Base-by-base conservation (phyloP, 75 land plant species). In the Picea glauca region DNA sequence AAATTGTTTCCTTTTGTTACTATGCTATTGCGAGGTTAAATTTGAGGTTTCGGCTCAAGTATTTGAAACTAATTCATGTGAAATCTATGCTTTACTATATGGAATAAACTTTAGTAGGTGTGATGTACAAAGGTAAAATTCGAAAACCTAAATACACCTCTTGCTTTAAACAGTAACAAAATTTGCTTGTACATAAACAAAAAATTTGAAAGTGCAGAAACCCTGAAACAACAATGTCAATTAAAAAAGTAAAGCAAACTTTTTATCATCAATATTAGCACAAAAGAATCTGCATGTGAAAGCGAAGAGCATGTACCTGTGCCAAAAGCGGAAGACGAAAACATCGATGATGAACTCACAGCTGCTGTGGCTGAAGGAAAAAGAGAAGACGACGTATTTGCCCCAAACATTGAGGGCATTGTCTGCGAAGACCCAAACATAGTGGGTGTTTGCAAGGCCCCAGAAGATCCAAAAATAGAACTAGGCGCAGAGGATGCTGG, bases 401-500 rank as follows among this genome's bases (percentile, higher is more conserved):
- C 60, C 72, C 79, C 83, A 76, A 88, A 84, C 57, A 80, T 5
- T 14, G 85, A 81, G 1, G 86, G 83, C 12, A 9, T 50, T 35
- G 92, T 74, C 59, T 80, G 82, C 0, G 83, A 43, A 64, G 87
- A 68, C 15, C 86, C 87, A 82, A 91, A 91, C 35, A 84, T 43
- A 65, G 90, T 76, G 73, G 81, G 32, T 15, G 86, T 65, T 5
- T 88, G 80, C 43, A 87, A 46, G 58, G 81, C 58, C 14, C 82
- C 85, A 81, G 92, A 77, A 8, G 85, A 32, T 72, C 90, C 89
- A 84, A 86, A 85, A 7, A 88, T 4, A 32, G 82, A 77, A 17
- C 79, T 8, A 4, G 88, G 81, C 66, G 91, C 83, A 84, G 97
- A 84, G 32, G 88, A 13, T n/a, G 85, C 30, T 61, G 88, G 88